Base-by-base conservation (phyloP, 2,329 filamentous ascomycete species). In the Verticillium nubilum region DNA sequence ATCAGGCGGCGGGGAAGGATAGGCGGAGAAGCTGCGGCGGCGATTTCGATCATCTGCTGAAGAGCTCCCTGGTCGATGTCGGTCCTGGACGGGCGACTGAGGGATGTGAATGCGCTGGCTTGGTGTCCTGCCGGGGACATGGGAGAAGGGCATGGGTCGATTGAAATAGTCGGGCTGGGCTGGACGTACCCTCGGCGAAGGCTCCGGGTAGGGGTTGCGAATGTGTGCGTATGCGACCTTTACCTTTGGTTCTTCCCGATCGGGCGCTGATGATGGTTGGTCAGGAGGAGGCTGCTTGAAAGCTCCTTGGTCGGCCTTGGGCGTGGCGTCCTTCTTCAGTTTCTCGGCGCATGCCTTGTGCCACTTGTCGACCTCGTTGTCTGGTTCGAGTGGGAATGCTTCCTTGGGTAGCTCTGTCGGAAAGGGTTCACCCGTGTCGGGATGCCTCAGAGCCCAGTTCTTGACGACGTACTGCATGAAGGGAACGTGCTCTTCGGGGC, bases 291-390 rank as follows among this genome's bases (percentile, higher is more conserved):
- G 71, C 17, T 35, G 37, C 62, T 62, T 75, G 69, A 56, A 52
- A 56, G 65, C 55, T 65, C 54, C 33, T 6, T 54, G 59, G 50
- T 77, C 71, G 47, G 74, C 71, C 56, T 73, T 70, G 4, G 73
- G 72, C 12, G 75, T 74, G 2, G 80, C 79, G 65, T 93, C 87
- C 59, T 83, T 79, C 62, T 86, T 84, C 55, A 97, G 75, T 65
- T 84, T 86, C 60, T 88, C 81, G 35, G 86, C 89, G 59, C 96
- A 93, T 2, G 81, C 79, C 65, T 90, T 86, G 70, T 98, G 92
- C 94, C 95, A 99, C 60, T 82, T 79, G 59, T 92, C 86, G 74
- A 97, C 92, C n/a, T 89, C 88, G 4, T 82, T 76, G 67, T 98
- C 94, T 1, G 92, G 84, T 52, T 84, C 78, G 1, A 80, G 70